Evolutionary conservation across 257 asterid species (phyloP).

Genomic region (Solanum bukasovii): DNA sequence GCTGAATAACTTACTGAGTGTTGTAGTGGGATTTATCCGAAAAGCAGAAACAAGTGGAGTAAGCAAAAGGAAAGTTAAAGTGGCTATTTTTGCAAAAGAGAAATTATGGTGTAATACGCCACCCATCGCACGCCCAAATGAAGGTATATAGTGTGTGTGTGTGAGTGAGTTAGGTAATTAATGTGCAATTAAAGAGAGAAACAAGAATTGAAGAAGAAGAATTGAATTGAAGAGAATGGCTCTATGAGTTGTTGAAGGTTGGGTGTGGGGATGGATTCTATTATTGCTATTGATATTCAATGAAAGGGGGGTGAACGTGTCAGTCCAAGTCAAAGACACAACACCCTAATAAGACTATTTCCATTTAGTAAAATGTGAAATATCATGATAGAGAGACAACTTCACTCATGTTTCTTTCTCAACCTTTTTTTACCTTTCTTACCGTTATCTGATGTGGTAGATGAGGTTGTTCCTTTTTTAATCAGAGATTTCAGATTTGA

Average conservation of each 20-base stretch:
- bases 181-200: not conserved
- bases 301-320: not conserved
- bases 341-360: not conserved
- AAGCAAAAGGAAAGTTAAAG: not conserved
- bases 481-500: not conserved
- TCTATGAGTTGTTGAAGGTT: not conserved
- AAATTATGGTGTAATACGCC: not conserved
- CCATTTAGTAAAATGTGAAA: not conserved
- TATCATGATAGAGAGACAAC: not conserved
- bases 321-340: slow-evolving; percentile 1
- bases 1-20: not conserved
- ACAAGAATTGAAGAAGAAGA: not conserved
- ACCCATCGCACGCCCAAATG: not conserved
- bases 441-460: too few relatives aligned
- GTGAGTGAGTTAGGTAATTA: not conserved
- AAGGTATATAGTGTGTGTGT: not conserved
- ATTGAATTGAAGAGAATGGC: not conserved
- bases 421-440: not conserved
- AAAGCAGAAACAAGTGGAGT: not conserved
- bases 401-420: not conserved
- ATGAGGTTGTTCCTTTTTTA: too few relatives aligned
- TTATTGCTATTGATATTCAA: not conserved
- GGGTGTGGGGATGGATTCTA: not conserved
- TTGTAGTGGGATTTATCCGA: not conserved
- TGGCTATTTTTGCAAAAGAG: not conserved